Evolutionary conservation across 108 stramenopile species (phyloP).

Genomic region (Conticribra guillardii): DNA sequence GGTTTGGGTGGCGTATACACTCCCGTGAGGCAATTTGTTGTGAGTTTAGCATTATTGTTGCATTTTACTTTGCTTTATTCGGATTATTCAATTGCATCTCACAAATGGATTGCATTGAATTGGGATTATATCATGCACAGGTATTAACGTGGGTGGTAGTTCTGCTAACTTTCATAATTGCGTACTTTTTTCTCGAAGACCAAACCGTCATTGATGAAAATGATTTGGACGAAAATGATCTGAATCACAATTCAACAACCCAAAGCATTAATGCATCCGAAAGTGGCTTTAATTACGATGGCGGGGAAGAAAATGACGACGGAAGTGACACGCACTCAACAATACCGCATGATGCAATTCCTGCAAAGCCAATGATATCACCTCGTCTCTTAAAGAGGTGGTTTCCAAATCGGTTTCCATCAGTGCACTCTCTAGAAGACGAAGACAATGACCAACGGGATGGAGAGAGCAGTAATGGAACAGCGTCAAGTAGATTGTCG

Average conservation of each 20-base stretch:
- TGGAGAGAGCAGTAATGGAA: not conserved
- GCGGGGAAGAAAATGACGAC: not conserved
- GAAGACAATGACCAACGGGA: not conserved
- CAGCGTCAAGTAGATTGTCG: not conserved
- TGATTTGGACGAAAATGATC: conserved; percentile 27
- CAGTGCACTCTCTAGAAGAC: conserved; percentile 1
- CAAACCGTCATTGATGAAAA: conserved; percentile 35
- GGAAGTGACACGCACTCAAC: not conserved
- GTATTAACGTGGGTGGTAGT: conserved; percentile 16
- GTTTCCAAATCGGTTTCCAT: conserved; percentile 33
- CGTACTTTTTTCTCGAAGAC: conserved; percentile 33
- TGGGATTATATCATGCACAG: not conserved
- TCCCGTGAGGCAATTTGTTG: conserved; percentile 38
- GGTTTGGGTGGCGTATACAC: conserved; percentile 29
- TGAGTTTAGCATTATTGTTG: not conserved
- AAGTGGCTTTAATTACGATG: not conserved
- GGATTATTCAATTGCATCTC: not conserved
- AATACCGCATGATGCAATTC: conserved; percentile 2
- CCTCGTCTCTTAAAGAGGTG: conserved; percentile 20
- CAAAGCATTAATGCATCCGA: not conserved
- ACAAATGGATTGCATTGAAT: not conserved
- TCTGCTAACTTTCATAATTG: conserved; percentile 26
- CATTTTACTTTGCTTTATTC: not conserved
- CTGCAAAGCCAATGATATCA: conserved; percentile 24
- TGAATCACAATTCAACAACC: not conserved